Percentiles rank a stretch among this genome's conserved stretches.
These are phyloP conservation scores for Talaromyces ruber DNA, from an alignment of 495 filamentous ascomycete species.

Conservation along the genomic window DNA sequence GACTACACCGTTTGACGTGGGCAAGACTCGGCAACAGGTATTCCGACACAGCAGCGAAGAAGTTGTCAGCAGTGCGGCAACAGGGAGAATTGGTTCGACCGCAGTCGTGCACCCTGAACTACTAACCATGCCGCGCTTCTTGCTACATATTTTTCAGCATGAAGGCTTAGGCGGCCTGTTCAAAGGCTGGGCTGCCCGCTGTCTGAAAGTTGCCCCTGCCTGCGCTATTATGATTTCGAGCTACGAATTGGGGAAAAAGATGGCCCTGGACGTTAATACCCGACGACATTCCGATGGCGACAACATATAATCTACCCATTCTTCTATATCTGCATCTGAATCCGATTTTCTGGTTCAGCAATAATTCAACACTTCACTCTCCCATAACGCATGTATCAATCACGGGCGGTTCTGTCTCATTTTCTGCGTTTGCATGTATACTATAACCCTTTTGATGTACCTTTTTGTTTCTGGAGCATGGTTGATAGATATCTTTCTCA, in stretches of 20 bases:
- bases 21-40: constrained; percentile 90
- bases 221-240: constrained; percentile 99
- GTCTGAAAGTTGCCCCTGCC: constrained; percentile 88
- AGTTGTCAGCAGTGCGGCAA: constrained; percentile 11
- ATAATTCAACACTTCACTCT: background rate
- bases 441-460: background rate
- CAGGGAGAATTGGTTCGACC: constrained; percentile 5
- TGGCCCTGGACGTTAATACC: constrained; percentile 73
- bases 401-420: background rate
- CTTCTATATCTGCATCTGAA: background rate
- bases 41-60: constrained; percentile 47
- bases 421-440: background rate
- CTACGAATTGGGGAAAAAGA: constrained; percentile 91
- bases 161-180: constrained; percentile 79
- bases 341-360: background rate
- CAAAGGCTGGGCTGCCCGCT: constrained; percentile 82
- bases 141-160: constrained; percentile 78
- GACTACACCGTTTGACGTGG: constrained; percentile 94
- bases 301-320: background rate
- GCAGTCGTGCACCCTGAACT: constrained; percentile 54
- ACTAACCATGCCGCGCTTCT: constrained; percentile 63
- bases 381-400: background rate
- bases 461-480: background rate
- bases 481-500: background rate
- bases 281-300: constrained; percentile 17